These are phyloP conservation scores for Anastatica hierochuntica DNA, from an alignment of 345 rosid species.

Conservation along the genomic window DNA sequence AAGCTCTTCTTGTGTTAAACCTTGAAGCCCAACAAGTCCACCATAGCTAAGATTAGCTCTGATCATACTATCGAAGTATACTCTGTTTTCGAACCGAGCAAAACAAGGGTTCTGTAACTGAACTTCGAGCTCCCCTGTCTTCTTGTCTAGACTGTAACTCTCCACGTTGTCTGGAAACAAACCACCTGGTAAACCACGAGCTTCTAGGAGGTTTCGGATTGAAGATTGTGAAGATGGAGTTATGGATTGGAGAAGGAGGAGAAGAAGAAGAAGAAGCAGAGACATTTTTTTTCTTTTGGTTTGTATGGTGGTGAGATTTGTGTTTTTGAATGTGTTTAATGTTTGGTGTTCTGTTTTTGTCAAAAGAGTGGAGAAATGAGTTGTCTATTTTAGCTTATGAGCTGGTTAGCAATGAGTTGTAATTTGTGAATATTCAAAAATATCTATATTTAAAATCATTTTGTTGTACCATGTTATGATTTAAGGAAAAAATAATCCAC, in stretches of 20 bases:
- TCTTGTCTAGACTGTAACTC: constrained; percentile 42
- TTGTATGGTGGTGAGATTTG: constrained; percentile 15
- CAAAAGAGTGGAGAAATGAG: constrained; percentile 25
- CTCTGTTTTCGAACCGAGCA: constrained; percentile 64
- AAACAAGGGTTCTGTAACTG: constrained; percentile 56
- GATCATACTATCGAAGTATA: constrained; percentile 55
- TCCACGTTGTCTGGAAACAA: constrained; percentile 62
- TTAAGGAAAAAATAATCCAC: constrained; percentile 1
- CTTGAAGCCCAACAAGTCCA: constrained; percentile 67
- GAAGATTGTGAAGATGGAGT: constrained; percentile 27
- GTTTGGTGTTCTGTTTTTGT: constrained; percentile 30
- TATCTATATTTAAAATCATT: background rate
- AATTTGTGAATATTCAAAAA: background rate
- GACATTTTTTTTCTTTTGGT: constrained; percentile 25
- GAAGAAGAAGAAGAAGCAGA: constrained; percentile 24
- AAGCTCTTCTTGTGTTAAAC: constrained; percentile 69
- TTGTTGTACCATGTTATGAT: background rate
- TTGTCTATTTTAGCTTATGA: constrained; percentile 23
- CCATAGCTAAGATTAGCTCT: constrained; percentile 80
- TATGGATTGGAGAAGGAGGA: constrained; percentile 17
- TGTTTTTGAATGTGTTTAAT: constrained; percentile 17
- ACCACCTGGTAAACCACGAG: constrained; percentile 79
- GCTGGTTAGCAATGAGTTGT: constrained; percentile 27
- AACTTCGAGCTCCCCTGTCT: constrained; percentile 52
- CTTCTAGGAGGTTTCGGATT: constrained; percentile 47